Evolutionary conservation across 495 filamentous ascomycete genomes (phyloP).

Genomic region (Pseudevernia furfuracea): DNA sequence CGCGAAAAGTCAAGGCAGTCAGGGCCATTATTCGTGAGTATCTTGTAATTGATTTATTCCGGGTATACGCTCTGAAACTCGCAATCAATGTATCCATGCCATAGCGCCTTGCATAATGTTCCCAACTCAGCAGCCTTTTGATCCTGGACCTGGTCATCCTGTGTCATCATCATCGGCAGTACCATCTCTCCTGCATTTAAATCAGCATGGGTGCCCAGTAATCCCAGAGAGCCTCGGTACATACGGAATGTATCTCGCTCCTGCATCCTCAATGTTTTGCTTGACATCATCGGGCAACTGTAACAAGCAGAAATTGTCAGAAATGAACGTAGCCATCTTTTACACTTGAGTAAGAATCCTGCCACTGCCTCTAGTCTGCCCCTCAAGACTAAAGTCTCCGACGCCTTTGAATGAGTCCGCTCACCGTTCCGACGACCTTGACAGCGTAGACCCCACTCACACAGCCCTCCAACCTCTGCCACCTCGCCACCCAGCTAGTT

Average conservation of each 20-base stretch:
- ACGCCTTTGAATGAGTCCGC: slow-evolving; percentile 21
- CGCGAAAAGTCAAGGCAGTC: not conserved
- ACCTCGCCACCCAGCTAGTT: slow-evolving; percentile 84
- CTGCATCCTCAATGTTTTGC: slow-evolving; percentile 56
- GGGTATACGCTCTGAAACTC: slow-evolving; percentile 12
- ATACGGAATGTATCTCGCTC: slow-evolving; percentile 61
- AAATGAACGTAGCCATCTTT: not conserved
- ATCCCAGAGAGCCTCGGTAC: slow-evolving; percentile 19
- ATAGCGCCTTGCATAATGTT: slow-evolving; percentile 8
- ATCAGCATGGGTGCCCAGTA: slow-evolving; percentile 4
- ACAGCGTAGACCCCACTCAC: slow-evolving; percentile 84
- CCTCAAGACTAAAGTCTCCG: not conserved
- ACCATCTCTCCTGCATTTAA: slow-evolving; percentile 39
- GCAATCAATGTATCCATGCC: not conserved
- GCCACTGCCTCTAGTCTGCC: not conserved
- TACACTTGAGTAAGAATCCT: not conserved
- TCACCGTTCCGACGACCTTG: slow-evolving; percentile 73
- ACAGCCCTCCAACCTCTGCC: slow-evolving; percentile 85
- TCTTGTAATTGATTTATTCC: not conserved
- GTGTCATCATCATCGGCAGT: slow-evolving; percentile 44
- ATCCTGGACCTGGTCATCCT: not conserved
- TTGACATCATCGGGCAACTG: slow-evolving; percentile 59
- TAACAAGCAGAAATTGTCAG: slow-evolving; percentile 13
- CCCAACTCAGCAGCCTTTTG: not conserved
- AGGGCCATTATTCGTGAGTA: not conserved